Evolutionary conservation across 208 protist species (phyloP).

Genomic region (Leishmania mexicana): DNA sequence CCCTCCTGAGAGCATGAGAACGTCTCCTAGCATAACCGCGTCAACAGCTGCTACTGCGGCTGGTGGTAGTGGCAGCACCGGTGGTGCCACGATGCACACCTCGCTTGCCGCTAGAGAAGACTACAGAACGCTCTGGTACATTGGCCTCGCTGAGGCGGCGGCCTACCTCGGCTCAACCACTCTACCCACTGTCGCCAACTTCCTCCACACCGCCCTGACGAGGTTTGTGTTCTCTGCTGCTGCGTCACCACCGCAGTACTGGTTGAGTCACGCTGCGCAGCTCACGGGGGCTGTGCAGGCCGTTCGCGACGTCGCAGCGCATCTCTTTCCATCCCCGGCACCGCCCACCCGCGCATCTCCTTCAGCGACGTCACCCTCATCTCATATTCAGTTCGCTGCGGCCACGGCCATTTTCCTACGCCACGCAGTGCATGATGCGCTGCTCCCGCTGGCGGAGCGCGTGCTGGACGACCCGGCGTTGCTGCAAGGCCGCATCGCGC

Average conservation of each 20-base stretch:
- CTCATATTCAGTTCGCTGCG: not conserved
- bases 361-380: not conserved
- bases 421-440: constrained; percentile 22
- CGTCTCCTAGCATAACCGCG: not conserved
- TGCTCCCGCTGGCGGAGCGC: constrained; percentile 26
- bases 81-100: not conserved
- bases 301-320: not conserved
- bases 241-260: not conserved
- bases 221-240: constrained; percentile 1
- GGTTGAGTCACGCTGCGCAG: not conserved
- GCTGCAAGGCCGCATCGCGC: not conserved
- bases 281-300: constrained; percentile 1
- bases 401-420: constrained; percentile 10
- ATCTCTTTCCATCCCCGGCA: constrained; percentile 1
- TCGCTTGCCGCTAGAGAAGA: not conserved
- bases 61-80: not conserved
- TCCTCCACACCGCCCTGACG: not conserved
- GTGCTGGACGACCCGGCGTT: constrained; percentile 16
- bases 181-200: not conserved
- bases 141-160: constrained; percentile 3
- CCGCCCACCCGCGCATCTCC: not conserved
- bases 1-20: not conserved
- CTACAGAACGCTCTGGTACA: not conserved
- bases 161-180: constrained; percentile 2
- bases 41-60: not conserved